These are phyloP conservation scores for Diospyros lotus DNA, from an alignment of 148 eudicot species.

Conservation along the genomic window DNA sequence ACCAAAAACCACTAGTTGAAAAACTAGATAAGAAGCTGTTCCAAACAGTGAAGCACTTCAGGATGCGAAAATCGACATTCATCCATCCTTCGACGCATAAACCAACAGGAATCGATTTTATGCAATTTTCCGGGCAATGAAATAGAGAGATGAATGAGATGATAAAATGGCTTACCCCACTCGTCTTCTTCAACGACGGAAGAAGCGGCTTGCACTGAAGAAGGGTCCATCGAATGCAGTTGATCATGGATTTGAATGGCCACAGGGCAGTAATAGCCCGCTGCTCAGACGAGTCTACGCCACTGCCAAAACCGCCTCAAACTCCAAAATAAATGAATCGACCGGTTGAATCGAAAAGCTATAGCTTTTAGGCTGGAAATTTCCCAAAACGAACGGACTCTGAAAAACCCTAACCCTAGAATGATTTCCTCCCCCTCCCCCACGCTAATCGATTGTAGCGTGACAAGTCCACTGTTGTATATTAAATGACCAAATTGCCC, in stretches of 20 bases:
- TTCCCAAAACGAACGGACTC: not conserved
- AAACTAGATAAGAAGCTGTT: no score
- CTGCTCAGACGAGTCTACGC: conserved; percentile 7
- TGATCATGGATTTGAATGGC: conserved; percentile 53
- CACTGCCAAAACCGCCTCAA: not conserved
- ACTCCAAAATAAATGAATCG: not conserved
- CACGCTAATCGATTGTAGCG: not conserved
- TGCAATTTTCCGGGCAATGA: not conserved
- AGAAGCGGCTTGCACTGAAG: conserved; percentile 46
- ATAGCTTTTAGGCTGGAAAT: not conserved
- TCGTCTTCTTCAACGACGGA: conserved; percentile 47
- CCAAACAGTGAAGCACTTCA: no score
- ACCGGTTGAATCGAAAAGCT: not conserved
- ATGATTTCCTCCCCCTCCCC: not conserved
- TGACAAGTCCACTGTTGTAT: not conserved
- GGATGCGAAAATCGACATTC: no score
- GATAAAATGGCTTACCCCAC: conserved; percentile 45
- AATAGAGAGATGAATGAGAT: not conserved
- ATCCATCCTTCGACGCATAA: not conserved
- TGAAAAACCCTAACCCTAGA: conserved; percentile 30
- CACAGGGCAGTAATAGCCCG: conserved; percentile 51
- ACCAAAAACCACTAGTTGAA: no score
- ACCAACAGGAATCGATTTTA: not conserved
- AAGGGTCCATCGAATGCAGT: conserved; percentile 55
- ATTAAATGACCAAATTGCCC: not conserved